Evolutionary conservation across 2,329 filamentous ascomycete genomes (phyloP).

Genomic region (Microsporum audouinii): DNA sequence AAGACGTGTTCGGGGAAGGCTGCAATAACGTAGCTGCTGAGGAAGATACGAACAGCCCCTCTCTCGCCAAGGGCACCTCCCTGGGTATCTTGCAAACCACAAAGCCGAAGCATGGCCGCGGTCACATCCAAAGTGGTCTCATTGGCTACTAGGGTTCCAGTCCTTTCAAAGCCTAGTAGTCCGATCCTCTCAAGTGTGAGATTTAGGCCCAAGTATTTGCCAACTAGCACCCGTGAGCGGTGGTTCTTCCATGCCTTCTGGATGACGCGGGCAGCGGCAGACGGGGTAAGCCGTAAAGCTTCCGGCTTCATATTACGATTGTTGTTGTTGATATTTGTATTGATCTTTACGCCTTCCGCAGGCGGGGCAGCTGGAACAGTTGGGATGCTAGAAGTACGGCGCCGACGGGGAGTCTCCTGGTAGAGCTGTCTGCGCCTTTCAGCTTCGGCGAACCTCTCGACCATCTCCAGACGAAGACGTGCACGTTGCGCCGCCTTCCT

Average conservation of each 20-base stretch:
- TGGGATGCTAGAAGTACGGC: slow-evolving; percentile 42
- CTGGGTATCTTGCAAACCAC: slow-evolving; percentile 43
- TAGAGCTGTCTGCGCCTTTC: slow-evolving; percentile 45
- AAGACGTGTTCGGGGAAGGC: slow-evolving; percentile 51
- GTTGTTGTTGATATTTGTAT: background rate
- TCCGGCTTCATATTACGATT: slow-evolving; percentile 15
- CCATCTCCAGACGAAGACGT: slow-evolving; percentile 49
- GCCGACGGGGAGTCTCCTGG: slow-evolving; percentile 39
- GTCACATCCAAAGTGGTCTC: slow-evolving; percentile 43
- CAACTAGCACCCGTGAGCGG: slow-evolving; percentile 38
- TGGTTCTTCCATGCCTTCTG: slow-evolving; percentile 48
- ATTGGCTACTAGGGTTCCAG: slow-evolving; percentile 45
- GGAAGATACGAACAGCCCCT: slow-evolving; percentile 48
- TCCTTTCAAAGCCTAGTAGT: slow-evolving; percentile 47
- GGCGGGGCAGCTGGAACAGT: slow-evolving; percentile 32
- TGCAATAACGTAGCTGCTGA: slow-evolving; percentile 52
- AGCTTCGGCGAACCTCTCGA: slow-evolving; percentile 53
- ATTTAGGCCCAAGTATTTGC: slow-evolving; percentile 41
- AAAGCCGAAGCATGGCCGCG: slow-evolving; percentile 45
- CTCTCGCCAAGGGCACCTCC: slow-evolving; percentile 37
- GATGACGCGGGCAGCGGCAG: slow-evolving; percentile 46
- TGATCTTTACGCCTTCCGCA: slow-evolving; percentile 26
- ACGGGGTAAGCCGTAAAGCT: slow-evolving; percentile 35
- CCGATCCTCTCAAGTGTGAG: slow-evolving; percentile 44
- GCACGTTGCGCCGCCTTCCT: slow-evolving; percentile 51